Evolutionary conservation across 768 basidiomycete genomes (phyloP), one percentile per base, ranked within the genome.

Genomic region (Kwoniella botswanensis): DNA sequence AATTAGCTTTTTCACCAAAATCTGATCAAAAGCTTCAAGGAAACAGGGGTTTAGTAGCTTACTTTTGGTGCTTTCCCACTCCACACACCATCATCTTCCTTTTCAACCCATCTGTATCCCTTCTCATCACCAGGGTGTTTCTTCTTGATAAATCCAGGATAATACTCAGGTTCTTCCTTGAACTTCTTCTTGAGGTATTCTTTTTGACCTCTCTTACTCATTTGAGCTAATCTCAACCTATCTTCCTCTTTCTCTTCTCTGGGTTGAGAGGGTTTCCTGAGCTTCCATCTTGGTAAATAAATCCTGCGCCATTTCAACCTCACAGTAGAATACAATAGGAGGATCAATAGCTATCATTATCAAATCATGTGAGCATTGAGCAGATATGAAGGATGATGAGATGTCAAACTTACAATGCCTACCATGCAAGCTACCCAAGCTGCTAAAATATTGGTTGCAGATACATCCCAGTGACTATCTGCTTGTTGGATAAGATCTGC

Each of bases 391-490:
- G 35, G 10, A 1, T 17, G 11, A n/a, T 50, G 3, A 61, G 21
- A 42, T 35, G 21, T 46, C 22, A 41, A 4, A 75, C 79, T 70
- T 57, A 80, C 79, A n/a, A 70, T 63, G n/a, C 69, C 79, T 11
- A 73, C 35, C 15, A 66, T 53, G 3, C 74, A 74, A 21, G 74
- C 26, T 46, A 42, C 69, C 79, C 79, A 80, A 5, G 79, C 76
- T 17, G 69, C 68, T 15, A 80, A 63, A 12, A 80, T 68, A 9
- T 75, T 78, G 3, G 70, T 67, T 5, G 73, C 75, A 9, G 67
- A 70, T 53, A 76, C 75, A 50, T 76, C 75, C 72, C 72, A 80
- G 53, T 76, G 77, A 52, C 70, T 59, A 56, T 80, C 73, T 4
- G 79, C 75, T 54, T 75, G 53, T 35, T 72, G 55, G 53, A 78